Evolutionary conservation across 2,329 filamentous ascomycete species (phyloP), one percentile per base, ranked within the genome.

Genomic region (Hypomyces perniciosus): DNA sequence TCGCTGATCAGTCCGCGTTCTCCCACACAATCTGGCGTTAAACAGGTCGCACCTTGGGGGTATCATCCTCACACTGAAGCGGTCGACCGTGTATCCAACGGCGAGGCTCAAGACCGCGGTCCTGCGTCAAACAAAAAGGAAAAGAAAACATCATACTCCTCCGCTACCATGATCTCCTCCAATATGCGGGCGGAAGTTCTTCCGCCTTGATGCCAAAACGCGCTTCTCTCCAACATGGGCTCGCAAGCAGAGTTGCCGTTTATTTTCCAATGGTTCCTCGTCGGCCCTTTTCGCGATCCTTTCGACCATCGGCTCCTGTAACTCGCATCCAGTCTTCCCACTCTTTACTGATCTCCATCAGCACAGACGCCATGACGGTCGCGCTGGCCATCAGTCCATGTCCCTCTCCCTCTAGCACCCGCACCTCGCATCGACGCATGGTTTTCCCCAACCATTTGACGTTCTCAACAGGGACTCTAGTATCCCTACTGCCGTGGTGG

Each of bases 381-480:
- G 93, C 91, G 58, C 86, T 95, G 1, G 93, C 93, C 93, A 99
- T 99, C 27, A 99, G 73, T 0, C 93, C 92, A 64, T 99, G 93
- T 3, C 91, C 90, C 67, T 99, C 92, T 5, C 88, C 90, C 58
- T 95, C 88, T 3, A 99, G 76, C 5, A 97, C 83, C 5, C 92
- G 78, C 10, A 99, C 89, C 66, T 97, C 93, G 67, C 92, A 97
- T 44, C 88, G 79, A 30, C 88, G 83, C 91, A 99, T 97, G 39
- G 88, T 88, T 68, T 91, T 91, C 52, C 90, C 91, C 6, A 99
- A 78, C 93, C 93, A 99, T 57, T 86, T 81, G 26, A 96, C 90
- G 62, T 99, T 99, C 51, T 96, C 93, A 10, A 96, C 86, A 0
- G 93, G 93, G 1, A 99, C 93, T 27, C 93, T 81, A 6, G 86